Evolutionary conservation across 2,329 filamentous ascomycete genomes (phyloP), one percentile per base, ranked within the genome.

Genomic region (Aspergillus sp.): DNA sequence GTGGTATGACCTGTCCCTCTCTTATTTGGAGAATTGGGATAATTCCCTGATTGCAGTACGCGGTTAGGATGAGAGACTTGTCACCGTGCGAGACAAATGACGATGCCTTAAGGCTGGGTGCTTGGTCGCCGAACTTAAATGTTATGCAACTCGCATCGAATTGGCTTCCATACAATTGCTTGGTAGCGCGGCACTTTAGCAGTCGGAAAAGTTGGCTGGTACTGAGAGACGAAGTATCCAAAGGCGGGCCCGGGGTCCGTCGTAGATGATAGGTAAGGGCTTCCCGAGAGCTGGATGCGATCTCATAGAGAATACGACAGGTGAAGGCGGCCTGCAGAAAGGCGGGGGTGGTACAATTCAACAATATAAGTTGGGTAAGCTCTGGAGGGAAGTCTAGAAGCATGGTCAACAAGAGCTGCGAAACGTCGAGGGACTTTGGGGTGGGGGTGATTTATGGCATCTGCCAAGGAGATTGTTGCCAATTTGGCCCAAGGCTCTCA

Each of bases 271-370:
- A 67, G 2, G 74, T 46, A 20, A 78, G 55, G 34, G 74, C 65
- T 48, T 73, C 68, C 33, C 75, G 71, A 50, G 66, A 73, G 39
- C 56, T 65, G 1, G 65, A 68, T 8, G 75, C 75, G 45, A 77
- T 66, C 7, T 64, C 57, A 61, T 73, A 70, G 12, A 79, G 63
- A 40, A 64, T 61, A n/a, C 63, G 71, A 59, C 74, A 77, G 40
- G 71, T 65, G 17, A 70, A 67, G 15, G 74, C 72, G 6, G 69
- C 61, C 56, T 79, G 74, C 45, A 79, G 57, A 56, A 73, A 79
- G 24, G 68, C 66, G 19, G 72, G 62, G 6, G 73, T 72, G 4
- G 67, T 70, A 50, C 68, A 70, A 42, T 68, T 61, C 37, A 67
- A 61, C 24, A 79, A 62, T 45, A 79, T 62, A 34, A 73, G 68